phyloP scores from a whole-genome alignment of 371 early-diverging fungal species.

The Pancytospora epiphaga region DNA sequence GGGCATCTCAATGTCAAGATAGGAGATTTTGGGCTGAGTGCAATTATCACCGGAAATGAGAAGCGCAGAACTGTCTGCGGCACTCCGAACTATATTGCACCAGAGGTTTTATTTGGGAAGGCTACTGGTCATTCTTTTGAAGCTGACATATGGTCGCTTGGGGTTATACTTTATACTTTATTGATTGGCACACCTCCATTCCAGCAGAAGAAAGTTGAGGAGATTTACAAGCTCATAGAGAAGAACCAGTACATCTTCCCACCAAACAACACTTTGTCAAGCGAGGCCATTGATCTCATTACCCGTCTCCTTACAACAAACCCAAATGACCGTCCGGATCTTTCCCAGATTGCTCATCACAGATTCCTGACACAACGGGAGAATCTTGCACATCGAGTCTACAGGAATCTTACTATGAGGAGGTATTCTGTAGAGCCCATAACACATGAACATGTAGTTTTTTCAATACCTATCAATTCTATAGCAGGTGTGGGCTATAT shows the following conservation, averaged over 20 bases:
- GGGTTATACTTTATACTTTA: slow-evolving; percentile 76
- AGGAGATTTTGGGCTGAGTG: slow-evolving; percentile 90
- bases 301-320: slow-evolving; percentile 66
- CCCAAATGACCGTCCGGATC: slow-evolving; percentile 65
- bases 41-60: slow-evolving; percentile 58
- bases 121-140: slow-evolving; percentile 79
- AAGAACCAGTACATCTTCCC: slow-evolving; percentile 72
- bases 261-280: slow-evolving; percentile 63
- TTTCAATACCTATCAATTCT: slow-evolving; percentile 67
- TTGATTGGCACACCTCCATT: slow-evolving; percentile 87
- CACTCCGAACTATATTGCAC: slow-evolving; percentile 95
- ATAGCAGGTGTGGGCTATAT: slow-evolving; percentile 75
- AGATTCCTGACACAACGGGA: slow-evolving; percentile 50
- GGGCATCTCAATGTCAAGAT: slow-evolving; percentile 73
- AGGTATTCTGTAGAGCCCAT: slow-evolving; percentile 10
- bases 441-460: slow-evolving; percentile 55
- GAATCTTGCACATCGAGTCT: slow-evolving; percentile 28
- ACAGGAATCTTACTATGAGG: slow-evolving; percentile 29
- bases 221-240: slow-evolving; percentile 71
- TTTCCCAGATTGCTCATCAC: slow-evolving; percentile 62
- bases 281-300: slow-evolving; percentile 70
- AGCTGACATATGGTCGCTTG: slow-evolving; percentile 92
- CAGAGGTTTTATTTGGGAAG: slow-evolving; percentile 77
- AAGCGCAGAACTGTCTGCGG: slow-evolving; percentile 76
- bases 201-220: slow-evolving; percentile 70